These are phyloP conservation scores for Coemansia sp. DNA, from an alignment of 192 early-diverging fungal genomes.

Conservation along the genomic window DNA sequence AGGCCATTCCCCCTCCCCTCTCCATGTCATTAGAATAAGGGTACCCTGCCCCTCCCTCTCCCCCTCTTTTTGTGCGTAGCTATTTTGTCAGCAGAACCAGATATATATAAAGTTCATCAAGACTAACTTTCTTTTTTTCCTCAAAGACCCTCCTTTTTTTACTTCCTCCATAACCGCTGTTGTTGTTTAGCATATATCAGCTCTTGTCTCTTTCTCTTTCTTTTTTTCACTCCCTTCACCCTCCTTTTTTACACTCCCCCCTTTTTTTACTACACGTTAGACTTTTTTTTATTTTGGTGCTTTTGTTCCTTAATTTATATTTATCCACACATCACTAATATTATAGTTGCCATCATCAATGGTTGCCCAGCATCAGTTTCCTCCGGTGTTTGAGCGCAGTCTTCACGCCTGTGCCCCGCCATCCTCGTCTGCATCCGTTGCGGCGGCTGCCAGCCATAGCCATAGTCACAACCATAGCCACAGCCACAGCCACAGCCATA, in stretches of 20 bases:
- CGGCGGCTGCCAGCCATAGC: not conserved
- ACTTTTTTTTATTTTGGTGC: not conserved
- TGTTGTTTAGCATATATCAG: not conserved
- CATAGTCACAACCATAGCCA: too few species aligned
- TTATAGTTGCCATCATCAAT: not conserved
- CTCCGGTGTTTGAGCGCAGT: constrained; percentile 9
- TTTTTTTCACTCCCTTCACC: not conserved
- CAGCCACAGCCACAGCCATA: too few species aligned
- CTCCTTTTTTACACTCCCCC: not conserved
- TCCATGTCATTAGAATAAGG: constrained; percentile 2
- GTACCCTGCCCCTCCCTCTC: not conserved
- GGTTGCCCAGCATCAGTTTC: constrained; percentile 1
- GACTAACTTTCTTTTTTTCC: not conserved
- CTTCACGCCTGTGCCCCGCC: not conserved
- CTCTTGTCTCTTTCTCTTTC: not conserved
- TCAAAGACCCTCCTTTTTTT: not conserved
- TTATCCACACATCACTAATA: not conserved
- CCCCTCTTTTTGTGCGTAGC: not conserved
- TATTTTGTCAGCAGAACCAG: not conserved
- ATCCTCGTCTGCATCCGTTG: not conserved
- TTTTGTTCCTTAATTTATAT: constrained; percentile 3
- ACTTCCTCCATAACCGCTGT: not conserved
- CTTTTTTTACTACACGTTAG: too few species aligned
- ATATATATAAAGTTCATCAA: constrained; percentile 1
- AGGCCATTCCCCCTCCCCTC: not conserved